A percentile compares a stretch with the other conserved stretches of the same genome.
Evolutionary conservation across 2,329 filamentous ascomycete species (phyloP).

Genomic region (Zelopaecilomyces penicillatus): DNA sequence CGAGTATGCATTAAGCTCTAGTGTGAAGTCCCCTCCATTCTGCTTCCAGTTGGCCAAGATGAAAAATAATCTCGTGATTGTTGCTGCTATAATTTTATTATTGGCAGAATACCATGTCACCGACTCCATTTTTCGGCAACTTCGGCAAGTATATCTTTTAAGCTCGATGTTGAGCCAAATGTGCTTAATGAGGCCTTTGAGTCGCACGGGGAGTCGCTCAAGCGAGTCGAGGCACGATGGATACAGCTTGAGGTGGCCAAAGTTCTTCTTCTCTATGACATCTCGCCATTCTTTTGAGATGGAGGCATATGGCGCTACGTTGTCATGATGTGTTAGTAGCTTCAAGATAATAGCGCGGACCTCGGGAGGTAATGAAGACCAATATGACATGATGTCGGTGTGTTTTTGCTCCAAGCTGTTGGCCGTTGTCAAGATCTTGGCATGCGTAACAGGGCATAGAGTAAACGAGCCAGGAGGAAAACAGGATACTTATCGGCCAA

Average conservation of each 20-base stretch:
- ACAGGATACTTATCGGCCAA: too few relatives aligned
- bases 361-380: too few relatives aligned
- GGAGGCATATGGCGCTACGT: conserved; percentile 1
- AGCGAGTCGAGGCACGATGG: conserved; percentile 7
- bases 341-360: too few relatives aligned
- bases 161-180: conserved; percentile 10
- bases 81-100: conserved; percentile 11
- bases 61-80: conserved; percentile 18
- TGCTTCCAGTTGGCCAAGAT: conserved; percentile 20
- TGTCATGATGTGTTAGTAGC: too few relatives aligned
- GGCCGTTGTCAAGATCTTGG: too few relatives aligned
- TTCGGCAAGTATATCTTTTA: conserved; percentile 8
- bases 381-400: too few relatives aligned
- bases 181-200: conserved; percentile 6
- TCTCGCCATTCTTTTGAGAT: conserved; percentile 7
- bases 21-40: conserved; percentile 14
- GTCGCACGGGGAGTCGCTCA: conserved; percentile 2
- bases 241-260: conserved; percentile 7
- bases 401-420: too few relatives aligned
- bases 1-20: conserved; percentile 25
- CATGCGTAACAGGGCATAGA: too few relatives aligned
- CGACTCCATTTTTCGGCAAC: conserved; percentile 5
- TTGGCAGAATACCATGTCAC: not conserved
- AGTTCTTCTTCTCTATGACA: conserved; percentile 6
- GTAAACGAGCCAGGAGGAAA: too few relatives aligned